phyloP scores from a whole-genome alignment of 2,329 filamentous ascomycete genomes.

The Ophiostoma triangulosporum region DNA sequence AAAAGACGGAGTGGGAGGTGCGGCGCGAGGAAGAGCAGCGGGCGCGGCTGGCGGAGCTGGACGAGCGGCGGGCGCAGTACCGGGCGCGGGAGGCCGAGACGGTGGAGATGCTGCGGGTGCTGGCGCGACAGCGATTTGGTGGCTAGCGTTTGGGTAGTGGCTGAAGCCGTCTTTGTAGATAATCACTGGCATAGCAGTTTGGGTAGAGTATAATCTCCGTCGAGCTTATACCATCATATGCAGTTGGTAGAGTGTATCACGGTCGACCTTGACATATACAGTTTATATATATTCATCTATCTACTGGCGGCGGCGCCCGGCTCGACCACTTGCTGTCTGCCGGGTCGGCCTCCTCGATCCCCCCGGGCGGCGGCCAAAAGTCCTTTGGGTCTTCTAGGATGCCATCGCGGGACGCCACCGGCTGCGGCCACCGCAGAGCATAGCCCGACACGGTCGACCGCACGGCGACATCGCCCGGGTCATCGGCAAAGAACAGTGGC shows the following conservation, averaged over 20 bases:
- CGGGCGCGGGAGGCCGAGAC: constrained; percentile 6
- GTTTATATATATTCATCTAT: neutral
- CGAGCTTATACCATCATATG: no score
- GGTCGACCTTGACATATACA: neutral
- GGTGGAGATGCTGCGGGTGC: constrained; percentile 1
- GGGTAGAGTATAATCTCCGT: no score
- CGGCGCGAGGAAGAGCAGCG: constrained; percentile 9
- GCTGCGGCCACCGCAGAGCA: constrained; percentile 50
- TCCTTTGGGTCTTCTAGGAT: constrained; percentile 6
- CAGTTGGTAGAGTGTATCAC: no score
- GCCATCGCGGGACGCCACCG: constrained; percentile 6
- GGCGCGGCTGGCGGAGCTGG: constrained; percentile 4
- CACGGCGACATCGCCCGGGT: constrained; percentile 70
- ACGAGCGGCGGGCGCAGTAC: constrained; percentile 7
- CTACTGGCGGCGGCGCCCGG: neutral
- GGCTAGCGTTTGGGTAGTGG: constrained; percentile 4
- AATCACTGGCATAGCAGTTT: no score
- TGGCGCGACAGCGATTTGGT: constrained; percentile 10
- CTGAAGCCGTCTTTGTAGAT: no score
- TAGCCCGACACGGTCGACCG: constrained; percentile 75
- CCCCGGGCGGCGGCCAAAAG: constrained; percentile 11
- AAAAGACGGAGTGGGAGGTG: constrained; percentile 42
- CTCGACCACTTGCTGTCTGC: neutral
- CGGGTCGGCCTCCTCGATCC: neutral
- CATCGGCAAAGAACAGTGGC: constrained; percentile 71